phyloP scores from a whole-genome alignment of 208 protist genomes.

The Trypanosomatidae sp. region DNA sequence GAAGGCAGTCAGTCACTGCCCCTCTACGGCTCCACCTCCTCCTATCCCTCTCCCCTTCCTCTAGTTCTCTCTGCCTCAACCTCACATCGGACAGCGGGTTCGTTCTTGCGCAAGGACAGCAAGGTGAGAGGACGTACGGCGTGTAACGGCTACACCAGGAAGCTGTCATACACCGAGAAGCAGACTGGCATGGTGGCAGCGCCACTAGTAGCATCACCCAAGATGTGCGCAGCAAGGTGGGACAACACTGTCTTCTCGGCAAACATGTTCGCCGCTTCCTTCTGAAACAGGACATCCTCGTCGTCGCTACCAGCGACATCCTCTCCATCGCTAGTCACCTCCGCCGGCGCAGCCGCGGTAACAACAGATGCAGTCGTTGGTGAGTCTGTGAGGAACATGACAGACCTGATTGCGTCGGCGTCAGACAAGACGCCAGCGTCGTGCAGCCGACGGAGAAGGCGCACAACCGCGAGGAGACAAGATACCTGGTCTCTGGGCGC shows the following conservation, averaged over 20 bases:
- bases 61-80: background rate
- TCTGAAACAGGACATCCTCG: constrained; percentile 83
- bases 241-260: constrained; percentile 55
- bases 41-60: background rate
- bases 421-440: constrained; percentile 4
- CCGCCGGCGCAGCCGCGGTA: background rate
- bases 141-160: constrained; percentile 2
- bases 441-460: constrained; percentile 26
- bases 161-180: constrained; percentile 17
- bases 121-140: background rate
- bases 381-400: constrained; percentile 3
- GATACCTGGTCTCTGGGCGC: constrained; percentile 52
- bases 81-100: background rate
- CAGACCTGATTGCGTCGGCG: background rate
- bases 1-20: background rate
- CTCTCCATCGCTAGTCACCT: constrained; percentile 9
- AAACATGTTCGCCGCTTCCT: constrained; percentile 89
- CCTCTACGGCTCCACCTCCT: background rate
- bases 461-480: constrained; percentile 55
- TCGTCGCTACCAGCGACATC: constrained; percentile 20
- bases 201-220: background rate
- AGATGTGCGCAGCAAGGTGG: constrained; percentile 40
- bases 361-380: background rate
- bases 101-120: background rate
- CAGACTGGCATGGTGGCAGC: background rate